Evolutionary conservation across 371 early-diverging fungal genomes (phyloP), one percentile per base, ranked within the genome.

Genomic region (Choanephora cucurbitarum): DNA sequence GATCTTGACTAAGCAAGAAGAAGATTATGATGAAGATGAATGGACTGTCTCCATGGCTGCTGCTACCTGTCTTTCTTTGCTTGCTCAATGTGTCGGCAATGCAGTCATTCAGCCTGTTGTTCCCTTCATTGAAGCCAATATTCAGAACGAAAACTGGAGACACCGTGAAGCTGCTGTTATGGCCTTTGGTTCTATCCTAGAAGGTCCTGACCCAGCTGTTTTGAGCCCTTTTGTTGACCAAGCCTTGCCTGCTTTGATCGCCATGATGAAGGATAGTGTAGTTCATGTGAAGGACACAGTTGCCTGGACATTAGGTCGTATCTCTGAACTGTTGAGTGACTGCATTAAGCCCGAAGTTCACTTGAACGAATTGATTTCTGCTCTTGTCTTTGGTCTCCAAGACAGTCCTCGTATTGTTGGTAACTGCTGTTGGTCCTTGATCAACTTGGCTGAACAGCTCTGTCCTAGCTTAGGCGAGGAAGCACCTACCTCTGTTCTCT

Each of bases 41-140:
- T 98, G 97, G 97, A 95, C 90, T 62, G 84, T 91, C 37, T 82
- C 94, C 7, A 97, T 96, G 97, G 95, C 98, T n/a, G 92, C 99
- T 22, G 93, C 92, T 32, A 95, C 96, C 8, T 96, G 96, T 69
- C 75, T 98, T 57, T 79, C 93, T 4, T 74, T 94, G 49, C 84
- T 95, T 19, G 92, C 98, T 5, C 88, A 84, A 58, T 90, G 88
- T 49, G 88, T 92, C 24, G 82, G 83, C 31, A 87, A 92, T 59
- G 71, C 71, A 22, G 88, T 97, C 50, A 89, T 97, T 19, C 61
- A 72, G 4, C 86, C 81, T 13, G 90, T 95, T 31, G 82, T 97
- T 34, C 90, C 92, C n/a, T 96, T 95, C 67, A 90, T 98, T 44
- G 89, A 95, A 69, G 52, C 70, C 42, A 86, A 97, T 72, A 91